Percentiles rank a stretch among this genome's conserved stretches.
Conservation (phyloP, 1,139 yeast genomes). For the Taphrina pruni region DNA sequence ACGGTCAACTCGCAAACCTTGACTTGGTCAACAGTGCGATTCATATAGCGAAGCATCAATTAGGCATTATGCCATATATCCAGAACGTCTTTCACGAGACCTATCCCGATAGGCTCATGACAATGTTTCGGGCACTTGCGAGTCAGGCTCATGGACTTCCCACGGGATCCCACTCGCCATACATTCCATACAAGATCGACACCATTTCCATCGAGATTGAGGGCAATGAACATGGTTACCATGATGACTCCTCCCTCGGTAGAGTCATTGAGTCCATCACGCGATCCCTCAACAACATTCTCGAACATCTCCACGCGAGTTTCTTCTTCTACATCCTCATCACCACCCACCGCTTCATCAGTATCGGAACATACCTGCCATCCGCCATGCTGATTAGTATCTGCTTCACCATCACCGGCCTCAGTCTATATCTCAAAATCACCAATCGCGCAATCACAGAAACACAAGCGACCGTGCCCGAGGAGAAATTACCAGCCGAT, state of each 20-base stretch:
- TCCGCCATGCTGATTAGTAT: slow-evolving; percentile 76
- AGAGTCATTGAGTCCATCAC: slow-evolving; percentile 85
- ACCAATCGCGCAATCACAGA: not conserved
- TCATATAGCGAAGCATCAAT: slow-evolving; percentile 67
- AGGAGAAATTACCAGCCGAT: not conserved
- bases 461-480: not conserved
- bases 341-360: slow-evolving; percentile 79
- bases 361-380: slow-evolving; percentile 92
- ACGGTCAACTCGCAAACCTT: slow-evolving; percentile 93
- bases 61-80: slow-evolving; percentile 70
- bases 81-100: slow-evolving; percentile 62
- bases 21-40: slow-evolving; percentile 85
- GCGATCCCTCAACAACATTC: slow-evolving; percentile 85
- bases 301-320: slow-evolving; percentile 96
- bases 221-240: slow-evolving; percentile 54
- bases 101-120: slow-evolving; percentile 57
- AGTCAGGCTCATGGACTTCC: slow-evolving; percentile 68
- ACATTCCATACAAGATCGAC: slow-evolving; percentile 60
- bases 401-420: slow-evolving; percentile 72
- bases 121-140: slow-evolving; percentile 68
- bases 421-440: slow-evolving; percentile 53
- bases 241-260: slow-evolving; percentile 89
- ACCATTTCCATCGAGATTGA: slow-evolving; percentile 78
- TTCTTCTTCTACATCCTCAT: slow-evolving; percentile 88
- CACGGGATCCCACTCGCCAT: slow-evolving; percentile 42